A percentile compares a stretch with the other conserved stretches of the same genome.
phyloP scores from a whole-genome alignment of 805 yeast genomes.

The Wickerhamomyces silvicola region DNA sequence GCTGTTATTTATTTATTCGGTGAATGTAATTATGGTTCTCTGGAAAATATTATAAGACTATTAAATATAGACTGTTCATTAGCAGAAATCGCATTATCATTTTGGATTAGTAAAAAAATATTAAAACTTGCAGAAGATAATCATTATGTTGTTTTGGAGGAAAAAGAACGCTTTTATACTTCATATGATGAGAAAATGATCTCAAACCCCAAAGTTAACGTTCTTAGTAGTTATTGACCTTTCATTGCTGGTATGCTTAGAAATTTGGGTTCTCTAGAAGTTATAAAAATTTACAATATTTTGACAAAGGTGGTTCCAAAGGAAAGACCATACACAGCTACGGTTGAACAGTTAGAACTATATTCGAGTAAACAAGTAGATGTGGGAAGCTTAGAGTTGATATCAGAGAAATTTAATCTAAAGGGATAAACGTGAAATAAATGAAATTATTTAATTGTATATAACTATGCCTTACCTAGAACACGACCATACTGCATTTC shows the following conservation, averaged over 20 bases:
- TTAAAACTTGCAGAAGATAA: conserved; percentile 29
- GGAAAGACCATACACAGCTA: conserved; percentile 21
- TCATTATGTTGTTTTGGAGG: conserved; percentile 6
- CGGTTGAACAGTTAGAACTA: conserved; percentile 1
- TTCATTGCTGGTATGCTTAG: conserved; percentile 51
- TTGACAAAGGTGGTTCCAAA: conserved; percentile 50
- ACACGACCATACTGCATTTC: conserved; percentile 38
- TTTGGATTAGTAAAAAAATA: conserved; percentile 62
- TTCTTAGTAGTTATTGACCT: too few species aligned
- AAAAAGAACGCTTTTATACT: too few species aligned
- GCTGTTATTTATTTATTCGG: conserved; percentile 49
- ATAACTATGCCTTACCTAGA: conserved; percentile 29
- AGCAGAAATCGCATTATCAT: conserved; percentile 36
- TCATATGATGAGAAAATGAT: too few species aligned
- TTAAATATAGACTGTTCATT: conserved; percentile 38
- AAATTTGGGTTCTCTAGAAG: conserved; percentile 45
- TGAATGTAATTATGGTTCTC: conserved; percentile 19
- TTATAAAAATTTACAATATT: conserved; percentile 45
- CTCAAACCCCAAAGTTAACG: too few species aligned
- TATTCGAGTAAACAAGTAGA: conserved; percentile 5
- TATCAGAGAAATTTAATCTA: conserved; percentile 5
- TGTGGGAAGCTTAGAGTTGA: conserved; percentile 2
- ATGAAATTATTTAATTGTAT: too few species aligned
- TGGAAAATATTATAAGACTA: conserved; percentile 26
- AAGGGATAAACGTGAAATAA: too few species aligned